Percentiles rank a stretch among this genome's conserved stretches.
Conservation (phyloP, 1,284 basidiomycete genomes). For the Fomitiporia mediterranea region DNA sequence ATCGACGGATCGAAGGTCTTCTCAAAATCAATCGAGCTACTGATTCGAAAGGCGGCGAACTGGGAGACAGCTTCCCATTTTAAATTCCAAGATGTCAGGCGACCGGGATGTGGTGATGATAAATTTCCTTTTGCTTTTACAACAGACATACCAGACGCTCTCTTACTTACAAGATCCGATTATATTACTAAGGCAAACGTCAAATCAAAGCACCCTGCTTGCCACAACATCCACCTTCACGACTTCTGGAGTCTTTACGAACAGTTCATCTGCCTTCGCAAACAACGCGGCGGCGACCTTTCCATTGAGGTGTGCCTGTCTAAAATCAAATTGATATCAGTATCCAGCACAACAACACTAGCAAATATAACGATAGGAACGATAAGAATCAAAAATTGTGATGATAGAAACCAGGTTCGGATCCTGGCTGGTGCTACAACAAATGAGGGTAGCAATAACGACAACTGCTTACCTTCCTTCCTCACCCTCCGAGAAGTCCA, state of each 20-base stretch:
- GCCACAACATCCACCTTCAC: slow-evolving; percentile 34
- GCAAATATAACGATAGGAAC: neutral
- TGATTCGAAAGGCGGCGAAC: no score
- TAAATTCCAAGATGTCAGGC: no score
- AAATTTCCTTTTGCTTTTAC: no score
- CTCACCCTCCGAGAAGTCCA: slow-evolving; percentile 37
- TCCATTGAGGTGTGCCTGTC: slow-evolving; percentile 34
- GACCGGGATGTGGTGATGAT: no score
- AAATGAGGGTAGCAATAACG: no score
- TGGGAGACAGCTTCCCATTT: no score
- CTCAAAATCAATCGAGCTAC: no score
- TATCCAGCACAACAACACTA: neutral
- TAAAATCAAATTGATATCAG: neutral
- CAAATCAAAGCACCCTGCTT: slow-evolving; percentile 13
- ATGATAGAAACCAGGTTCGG: neutral
- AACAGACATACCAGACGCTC: no score
- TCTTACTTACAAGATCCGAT: no score
- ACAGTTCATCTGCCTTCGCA: slow-evolving; percentile 31
- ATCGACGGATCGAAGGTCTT: no score
- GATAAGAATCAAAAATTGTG: neutral
- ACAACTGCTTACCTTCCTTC: slow-evolving; percentile 26
- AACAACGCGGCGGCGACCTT: slow-evolving; percentile 36
- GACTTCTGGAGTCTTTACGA: slow-evolving; percentile 32
- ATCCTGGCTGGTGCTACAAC: neutral
- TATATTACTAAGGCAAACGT: no score